Conservation (phyloP, 169 alveolate genomes). For the Cryptosporidium xiaoi region DNA sequence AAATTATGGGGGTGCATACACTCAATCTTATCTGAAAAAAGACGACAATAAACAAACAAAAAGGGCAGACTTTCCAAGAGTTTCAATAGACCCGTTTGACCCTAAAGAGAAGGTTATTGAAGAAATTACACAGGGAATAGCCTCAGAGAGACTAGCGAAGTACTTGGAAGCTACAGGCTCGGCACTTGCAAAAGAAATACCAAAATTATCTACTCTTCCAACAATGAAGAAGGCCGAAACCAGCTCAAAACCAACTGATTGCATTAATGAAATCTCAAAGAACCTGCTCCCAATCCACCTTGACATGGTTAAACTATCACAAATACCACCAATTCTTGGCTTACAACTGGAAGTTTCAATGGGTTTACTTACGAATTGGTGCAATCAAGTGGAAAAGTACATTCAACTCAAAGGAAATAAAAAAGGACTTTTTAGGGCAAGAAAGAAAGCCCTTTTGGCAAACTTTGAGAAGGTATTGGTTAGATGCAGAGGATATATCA, state of each 20-base stretch:
- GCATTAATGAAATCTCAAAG: constrained; percentile 18
- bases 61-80: constrained; percentile 64
- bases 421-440: constrained; percentile 53
- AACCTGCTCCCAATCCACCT: constrained; percentile 28
- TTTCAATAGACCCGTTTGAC: constrained; percentile 64
- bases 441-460: constrained; percentile 14
- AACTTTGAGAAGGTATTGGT: constrained; percentile 38
- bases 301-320: constrained; percentile 60
- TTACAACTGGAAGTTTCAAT: constrained; percentile 66
- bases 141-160: constrained; percentile 68
- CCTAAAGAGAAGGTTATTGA: constrained; percentile 43
- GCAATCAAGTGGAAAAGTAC: constrained; percentile 64
- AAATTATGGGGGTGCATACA: constrained; percentile 18
- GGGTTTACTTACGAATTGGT: constrained; percentile 74
- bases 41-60: constrained; percentile 1
- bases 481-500: constrained; percentile 48
- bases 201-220: not conserved
- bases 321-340: constrained; percentile 54
- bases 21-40: constrained; percentile 4
- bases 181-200: constrained; percentile 41
- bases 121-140: constrained; percentile 43
- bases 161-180: constrained; percentile 63
- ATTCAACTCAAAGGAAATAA: constrained; percentile 47
- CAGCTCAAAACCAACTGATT: not conserved
- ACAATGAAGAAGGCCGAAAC: not conserved